Base-by-base conservation (phyloP, 345 rosid species). In the Populus alba region DNA sequence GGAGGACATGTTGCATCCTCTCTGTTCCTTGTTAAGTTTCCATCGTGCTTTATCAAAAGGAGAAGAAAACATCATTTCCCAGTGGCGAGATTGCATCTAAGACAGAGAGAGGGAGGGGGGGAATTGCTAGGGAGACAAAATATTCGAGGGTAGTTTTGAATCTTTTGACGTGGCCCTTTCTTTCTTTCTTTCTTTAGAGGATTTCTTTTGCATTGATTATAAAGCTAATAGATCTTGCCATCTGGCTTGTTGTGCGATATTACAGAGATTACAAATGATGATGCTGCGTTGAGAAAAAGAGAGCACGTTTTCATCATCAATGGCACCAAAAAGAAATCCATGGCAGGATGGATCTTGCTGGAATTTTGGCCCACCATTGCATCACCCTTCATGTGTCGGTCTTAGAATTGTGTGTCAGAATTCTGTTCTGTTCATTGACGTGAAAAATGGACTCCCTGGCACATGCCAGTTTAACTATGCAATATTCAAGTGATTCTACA, bases 301-400 rank as follows among this genome's bases (percentile, higher is more conserved):
- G 72, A 37, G 68, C 74, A 51, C 51, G 72, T 77, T 76, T 78
- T 57, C 80, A 84, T 84, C 83, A 82, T 80, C 80, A 87, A 67
- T 68, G 55, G 65, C 73, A 72, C 73, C 76, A 66, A 84, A 76
- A 45, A 67, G 47, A 76, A 37, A 72, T 51, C 66, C 66, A 55
- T 37, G 7, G 27, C 41, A 63, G 79, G 72, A 73, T 80, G 78
- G 80, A 47, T 67, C 35, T 78, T 33, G 84, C 84, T 83, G 84
- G 76, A 83, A 72, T 20, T 75, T 74, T 80, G 89, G 80, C 69
- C 89, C 89, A 82, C 87, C 51, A 39, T 33, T 22, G 8, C 74
- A 81, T 73, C 74, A 67, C 73, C 27, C 35, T 59, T 71, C 74
- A 66, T 79, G 53, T 38, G 59, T 25, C 43, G 18, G 23, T 49